Evolutionary conservation across 768 basidiomycete species (phyloP).

Genomic region (Lanmaoa rubissima): DNA sequence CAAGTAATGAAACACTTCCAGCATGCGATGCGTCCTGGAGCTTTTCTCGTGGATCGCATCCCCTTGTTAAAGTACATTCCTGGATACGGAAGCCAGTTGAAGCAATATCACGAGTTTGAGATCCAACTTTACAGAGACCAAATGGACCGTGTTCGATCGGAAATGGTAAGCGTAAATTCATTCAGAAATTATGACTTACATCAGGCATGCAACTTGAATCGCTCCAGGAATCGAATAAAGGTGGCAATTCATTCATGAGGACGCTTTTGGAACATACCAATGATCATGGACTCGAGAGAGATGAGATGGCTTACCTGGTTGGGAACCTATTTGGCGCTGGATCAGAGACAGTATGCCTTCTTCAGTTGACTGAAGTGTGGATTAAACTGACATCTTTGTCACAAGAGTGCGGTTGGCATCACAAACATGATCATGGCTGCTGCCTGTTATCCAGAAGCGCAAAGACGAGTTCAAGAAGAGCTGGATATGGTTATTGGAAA

Average conservation of each 20-base stretch:
- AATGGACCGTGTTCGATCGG: constrained; percentile 41
- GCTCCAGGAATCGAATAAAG: constrained; percentile 7
- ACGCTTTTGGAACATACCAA: constrained; percentile 48
- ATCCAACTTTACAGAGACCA: constrained; percentile 48
- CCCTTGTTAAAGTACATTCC: constrained; percentile 47
- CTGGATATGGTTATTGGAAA: constrained; percentile 50
- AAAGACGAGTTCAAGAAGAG: constrained; percentile 49
- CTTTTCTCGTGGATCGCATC: constrained; percentile 34
- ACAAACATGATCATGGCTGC: constrained; percentile 53
- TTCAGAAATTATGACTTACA: background rate
- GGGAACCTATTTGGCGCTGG: constrained; percentile 61
- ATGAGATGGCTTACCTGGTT: constrained; percentile 57
- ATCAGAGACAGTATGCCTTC: constrained; percentile 42
- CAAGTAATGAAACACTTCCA: constrained; percentile 24
- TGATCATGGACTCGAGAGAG: constrained; percentile 45
- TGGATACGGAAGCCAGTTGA: constrained; percentile 52
- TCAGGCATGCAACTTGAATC: too few species aligned
- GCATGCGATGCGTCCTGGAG: constrained; percentile 30
- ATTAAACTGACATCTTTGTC: background rate
- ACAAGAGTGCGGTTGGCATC: constrained; percentile 48
- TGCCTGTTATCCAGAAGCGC: constrained; percentile 50
- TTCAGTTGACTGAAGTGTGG: background rate
- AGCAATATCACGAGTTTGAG: constrained; percentile 51
- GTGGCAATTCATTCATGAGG: constrained; percentile 42
- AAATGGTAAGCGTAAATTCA: constrained; percentile 34